Conservation (phyloP, 2,329 filamentous ascomycete genomes). For the Verticillium isaacii region DNA sequence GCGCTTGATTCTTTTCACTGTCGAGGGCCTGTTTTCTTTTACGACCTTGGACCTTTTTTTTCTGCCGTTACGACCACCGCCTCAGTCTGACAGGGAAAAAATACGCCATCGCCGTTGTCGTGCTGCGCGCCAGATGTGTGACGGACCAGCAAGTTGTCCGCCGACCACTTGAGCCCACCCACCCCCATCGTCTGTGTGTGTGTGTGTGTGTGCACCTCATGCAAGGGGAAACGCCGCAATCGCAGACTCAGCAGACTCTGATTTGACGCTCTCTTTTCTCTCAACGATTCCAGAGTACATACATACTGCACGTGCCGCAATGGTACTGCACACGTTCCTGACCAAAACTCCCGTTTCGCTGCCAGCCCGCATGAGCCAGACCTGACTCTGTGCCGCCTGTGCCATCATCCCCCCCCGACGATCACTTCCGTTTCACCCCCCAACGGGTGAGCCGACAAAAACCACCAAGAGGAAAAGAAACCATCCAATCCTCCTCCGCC, state of each 20-base stretch:
- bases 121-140: too few relatives aligned
- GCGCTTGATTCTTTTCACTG: too few relatives aligned
- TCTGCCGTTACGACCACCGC: too few relatives aligned
- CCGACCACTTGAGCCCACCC: too few relatives aligned
- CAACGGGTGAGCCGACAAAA: slow-evolving; percentile 5
- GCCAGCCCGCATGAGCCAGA: slow-evolving; percentile 6
- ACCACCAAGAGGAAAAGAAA: slow-evolving; percentile 1
- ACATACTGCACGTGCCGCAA: slow-evolving; percentile 11
- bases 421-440: slow-evolving; percentile 11
- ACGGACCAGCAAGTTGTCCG: too few relatives aligned
- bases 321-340: slow-evolving; percentile 8
- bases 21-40: too few relatives aligned
- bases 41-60: too few relatives aligned
- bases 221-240: not conserved
- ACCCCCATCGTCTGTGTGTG: too few relatives aligned
- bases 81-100: too few relatives aligned
- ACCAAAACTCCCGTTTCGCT: slow-evolving; percentile 5
- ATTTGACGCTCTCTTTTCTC: not conserved
- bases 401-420: slow-evolving; percentile 12
- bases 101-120: too few relatives aligned
- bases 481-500: not conserved
- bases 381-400: slow-evolving; percentile 1
- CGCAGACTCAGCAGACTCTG: not conserved
- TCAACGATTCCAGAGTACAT: not conserved
- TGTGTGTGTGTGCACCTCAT: not conserved